Evolutionary conservation across 352 stramenopile species (phyloP).

Genomic region (Phytophthora niederhauseri): DNA sequence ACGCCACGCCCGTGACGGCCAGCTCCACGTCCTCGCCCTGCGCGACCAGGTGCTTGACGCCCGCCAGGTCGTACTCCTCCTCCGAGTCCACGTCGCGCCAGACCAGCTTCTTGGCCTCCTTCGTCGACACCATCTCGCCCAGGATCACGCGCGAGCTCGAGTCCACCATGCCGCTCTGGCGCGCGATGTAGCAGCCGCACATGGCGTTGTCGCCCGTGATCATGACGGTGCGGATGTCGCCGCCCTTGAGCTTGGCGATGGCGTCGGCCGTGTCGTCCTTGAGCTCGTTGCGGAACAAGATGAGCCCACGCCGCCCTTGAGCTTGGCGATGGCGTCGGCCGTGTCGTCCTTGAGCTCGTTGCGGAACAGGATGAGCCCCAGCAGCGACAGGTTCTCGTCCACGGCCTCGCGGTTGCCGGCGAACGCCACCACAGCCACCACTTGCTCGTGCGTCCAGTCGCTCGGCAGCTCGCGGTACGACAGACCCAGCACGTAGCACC

Average conservation of each 20-base stretch:
- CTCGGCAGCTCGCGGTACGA: constrained; percentile 32
- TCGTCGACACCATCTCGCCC: constrained; percentile 44
- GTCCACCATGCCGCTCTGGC: constrained; percentile 42
- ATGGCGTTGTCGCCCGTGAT: constrained; percentile 80
- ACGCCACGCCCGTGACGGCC: constrained; percentile 48
- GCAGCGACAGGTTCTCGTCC: constrained; percentile 55
- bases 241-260: constrained; percentile 62
- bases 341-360: constrained; percentile 73
- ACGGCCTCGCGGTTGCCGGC: constrained; percentile 50
- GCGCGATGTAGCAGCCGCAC: constrained; percentile 51
- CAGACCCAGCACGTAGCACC: constrained; percentile 81
- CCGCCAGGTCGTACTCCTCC: constrained; percentile 38
- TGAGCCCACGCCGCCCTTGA: constrained; percentile 60
- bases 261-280: constrained; percentile 64
- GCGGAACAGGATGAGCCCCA: constrained; percentile 76
- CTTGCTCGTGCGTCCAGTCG: constrained; percentile 33
- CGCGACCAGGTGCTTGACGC: constrained; percentile 41
- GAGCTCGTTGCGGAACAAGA: constrained; percentile 77
- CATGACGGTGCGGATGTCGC: constrained; percentile 72
- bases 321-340: constrained; percentile 55
- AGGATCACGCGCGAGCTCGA: constrained; percentile 38
- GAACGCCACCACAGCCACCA: constrained; percentile 20
- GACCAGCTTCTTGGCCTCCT: constrained; percentile 37
- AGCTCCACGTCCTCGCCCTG: constrained; percentile 38
- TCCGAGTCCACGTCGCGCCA: constrained; percentile 58